These are phyloP conservation scores for Suillus sp. DNA, from an alignment of 768 basidiomycete species.

Conservation along the genomic window DNA sequence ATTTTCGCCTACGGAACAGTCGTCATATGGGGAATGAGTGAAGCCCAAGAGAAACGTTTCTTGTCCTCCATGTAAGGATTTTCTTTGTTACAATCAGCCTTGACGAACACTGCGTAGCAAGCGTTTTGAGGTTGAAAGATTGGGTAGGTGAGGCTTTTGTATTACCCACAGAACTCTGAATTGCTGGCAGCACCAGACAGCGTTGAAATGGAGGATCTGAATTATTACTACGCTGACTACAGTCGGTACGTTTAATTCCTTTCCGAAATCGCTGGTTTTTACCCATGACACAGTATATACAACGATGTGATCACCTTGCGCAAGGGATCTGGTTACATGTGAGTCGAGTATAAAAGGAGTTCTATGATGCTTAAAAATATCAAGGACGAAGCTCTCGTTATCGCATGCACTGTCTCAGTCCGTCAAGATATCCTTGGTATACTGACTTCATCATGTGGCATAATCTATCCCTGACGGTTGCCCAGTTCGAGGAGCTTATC, in stretches of 20 bases:
- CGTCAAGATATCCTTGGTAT: conserved; percentile 91
- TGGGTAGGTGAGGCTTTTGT: conserved; percentile 51
- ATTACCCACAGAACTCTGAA: conserved; percentile 9
- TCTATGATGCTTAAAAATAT: conserved; percentile 13
- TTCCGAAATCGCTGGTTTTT: conserved; percentile 25
- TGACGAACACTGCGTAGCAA: conserved; percentile 53
- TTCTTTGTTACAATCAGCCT: conserved; percentile 13
- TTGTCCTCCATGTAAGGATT: conserved; percentile 81
- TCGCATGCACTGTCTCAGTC: conserved; percentile 96
- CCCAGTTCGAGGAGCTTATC: conserved; percentile 88
- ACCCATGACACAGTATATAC: conserved; percentile 64
- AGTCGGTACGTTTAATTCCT: conserved; percentile 62
- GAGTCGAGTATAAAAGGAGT: conserved; percentile 33
- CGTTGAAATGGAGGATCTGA: conserved; percentile 95
- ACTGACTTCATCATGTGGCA: conserved; percentile 21
- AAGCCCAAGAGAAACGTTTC: conserved; percentile 88
- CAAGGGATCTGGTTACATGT: conserved; percentile 96
- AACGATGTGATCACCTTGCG: conserved; percentile 96
- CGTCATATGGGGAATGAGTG: conserved; percentile 98
- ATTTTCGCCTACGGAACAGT: conserved; percentile 93
- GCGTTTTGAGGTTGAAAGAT: conserved; percentile 90
- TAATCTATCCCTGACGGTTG: conserved; percentile 5
- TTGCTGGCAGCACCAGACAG: conserved; percentile 70
- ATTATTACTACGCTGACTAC: conserved; percentile 96
- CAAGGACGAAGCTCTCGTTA: conserved; percentile 92